These are phyloP conservation scores for Ceratobasidium sp. DNA, from an alignment of 1,284 basidiomycete species.

Conservation along the genomic window DNA sequence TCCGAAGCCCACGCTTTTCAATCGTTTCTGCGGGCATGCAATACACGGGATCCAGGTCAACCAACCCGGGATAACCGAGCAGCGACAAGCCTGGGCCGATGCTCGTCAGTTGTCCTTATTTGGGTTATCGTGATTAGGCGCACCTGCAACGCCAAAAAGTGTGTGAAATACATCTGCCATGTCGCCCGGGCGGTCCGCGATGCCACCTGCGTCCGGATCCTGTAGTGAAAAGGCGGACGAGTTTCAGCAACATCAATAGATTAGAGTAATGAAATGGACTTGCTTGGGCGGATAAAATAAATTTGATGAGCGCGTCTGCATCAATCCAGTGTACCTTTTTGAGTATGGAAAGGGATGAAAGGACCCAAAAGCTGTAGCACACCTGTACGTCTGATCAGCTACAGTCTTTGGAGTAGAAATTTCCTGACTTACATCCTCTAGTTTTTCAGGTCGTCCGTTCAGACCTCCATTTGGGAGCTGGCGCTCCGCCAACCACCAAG, in stretches of 20 bases:
- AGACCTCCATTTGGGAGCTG: conserved; percentile 94
- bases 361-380: conserved; percentile 98
- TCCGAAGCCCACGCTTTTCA: conserved; percentile 71
- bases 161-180: conserved; percentile 98
- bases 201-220: conserved; percentile 92
- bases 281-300: conserved; percentile 92
- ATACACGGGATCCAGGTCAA: conserved; percentile 92
- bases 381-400: conserved; percentile 64
- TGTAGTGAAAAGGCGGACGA: conserved; percentile 54
- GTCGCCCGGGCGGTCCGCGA: conserved; percentile 93
- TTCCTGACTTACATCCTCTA: conserved; percentile 83
- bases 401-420: not conserved
- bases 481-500: conserved; percentile 93
- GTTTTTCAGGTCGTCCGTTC: conserved; percentile 95
- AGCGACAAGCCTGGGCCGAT: conserved; percentile 77
- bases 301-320: conserved; percentile 77
- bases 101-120: conserved; percentile 2
- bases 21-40: conserved; percentile 91
- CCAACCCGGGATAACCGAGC: conserved; percentile 85
- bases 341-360: conserved; percentile 88
- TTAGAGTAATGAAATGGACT: conserved; percentile 49
- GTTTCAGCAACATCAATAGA: conserved; percentile 15
- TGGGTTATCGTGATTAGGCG: conserved; percentile 50
- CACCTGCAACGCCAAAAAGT: conserved; percentile 90
- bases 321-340: conserved; percentile 92